Evolutionary conservation across 2,329 filamentous ascomycete genomes (phyloP).

Genomic region (Fusarium marasasianum): DNA sequence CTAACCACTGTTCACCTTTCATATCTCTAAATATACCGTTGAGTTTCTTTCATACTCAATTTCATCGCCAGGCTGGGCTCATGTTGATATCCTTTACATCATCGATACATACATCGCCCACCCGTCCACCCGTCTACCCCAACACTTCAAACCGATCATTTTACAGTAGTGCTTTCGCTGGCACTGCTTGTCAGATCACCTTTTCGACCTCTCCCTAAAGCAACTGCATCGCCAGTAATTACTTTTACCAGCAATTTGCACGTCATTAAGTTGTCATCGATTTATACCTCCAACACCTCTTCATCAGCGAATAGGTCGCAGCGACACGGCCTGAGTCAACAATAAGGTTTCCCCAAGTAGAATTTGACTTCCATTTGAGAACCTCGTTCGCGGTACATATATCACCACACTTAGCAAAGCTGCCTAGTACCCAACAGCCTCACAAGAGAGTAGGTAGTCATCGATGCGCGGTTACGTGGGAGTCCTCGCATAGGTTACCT

Average conservation of each 20-base stretch:
- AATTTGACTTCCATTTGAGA: not conserved
- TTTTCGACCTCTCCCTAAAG: not conserved
- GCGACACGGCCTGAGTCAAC: not conserved
- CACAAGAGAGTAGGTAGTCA: slow-evolving; percentile 5
- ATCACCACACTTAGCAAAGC: not conserved
- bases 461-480: slow-evolving; percentile 5
- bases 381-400: not conserved
- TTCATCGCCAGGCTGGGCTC: not conserved
- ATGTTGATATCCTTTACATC: not conserved
- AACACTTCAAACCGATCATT: not conserved
- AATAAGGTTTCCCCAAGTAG: not conserved
- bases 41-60: not conserved
- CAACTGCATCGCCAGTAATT: not conserved
- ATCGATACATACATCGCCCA: slow-evolving; percentile 21
- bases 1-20: not conserved
- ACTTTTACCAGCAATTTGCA: not conserved
- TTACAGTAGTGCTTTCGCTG: not conserved
- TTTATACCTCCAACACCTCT: slow-evolving; percentile 1
- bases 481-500: not conserved
- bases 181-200: not conserved
- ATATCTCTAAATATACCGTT: not conserved
- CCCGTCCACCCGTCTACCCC: not conserved
- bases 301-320: not conserved
- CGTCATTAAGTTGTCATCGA: not conserved
- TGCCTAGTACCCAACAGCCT: not conserved